Evolutionary conservation across 2,329 filamentous ascomycete species (phyloP).

Genomic region (Fulvia fulva): DNA sequence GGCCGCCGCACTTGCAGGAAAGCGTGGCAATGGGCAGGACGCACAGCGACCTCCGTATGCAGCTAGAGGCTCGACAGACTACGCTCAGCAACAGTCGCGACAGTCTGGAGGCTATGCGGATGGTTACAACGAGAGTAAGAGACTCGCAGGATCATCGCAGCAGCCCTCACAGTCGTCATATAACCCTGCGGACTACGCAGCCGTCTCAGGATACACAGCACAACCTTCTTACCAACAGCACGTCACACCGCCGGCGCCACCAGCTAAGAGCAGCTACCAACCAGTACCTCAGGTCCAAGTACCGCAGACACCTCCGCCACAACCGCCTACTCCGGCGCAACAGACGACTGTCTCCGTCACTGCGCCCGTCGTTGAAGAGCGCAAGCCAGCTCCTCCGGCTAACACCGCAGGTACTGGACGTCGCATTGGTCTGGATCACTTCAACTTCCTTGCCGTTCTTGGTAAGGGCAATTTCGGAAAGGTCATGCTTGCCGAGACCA

Average conservation of each 20-base stretch:
- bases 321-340: conserved; percentile 29
- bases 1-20: conserved; percentile 36
- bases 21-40: conserved; percentile 42
- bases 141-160: conserved; percentile 27
- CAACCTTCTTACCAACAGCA: conserved; percentile 38
- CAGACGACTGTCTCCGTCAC: conserved; percentile 27
- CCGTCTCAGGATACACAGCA: conserved; percentile 30
- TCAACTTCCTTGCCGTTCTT: conserved; percentile 97
- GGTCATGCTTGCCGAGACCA: conserved; percentile 98
- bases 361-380: conserved; percentile 31
- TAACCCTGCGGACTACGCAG: conserved; percentile 72
- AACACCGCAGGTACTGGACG: conserved; percentile 67
- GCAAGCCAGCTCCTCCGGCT: conserved; percentile 65
- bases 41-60: conserved; percentile 38
- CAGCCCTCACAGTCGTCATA: conserved; percentile 54
- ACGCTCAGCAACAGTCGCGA: conserved; percentile 22
- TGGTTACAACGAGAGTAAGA: conserved; percentile 32
- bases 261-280: conserved; percentile 55
- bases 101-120: conserved; percentile 30
- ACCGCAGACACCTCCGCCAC: conserved; percentile 37
- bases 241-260: conserved; percentile 50
- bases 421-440: conserved; percentile 93
- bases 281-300: conserved; percentile 40
- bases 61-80: conserved; percentile 42
- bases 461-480: conserved; percentile 99